These are phyloP conservation scores for Bruguiera parviflora DNA, from an alignment of 345 rosid genomes.

Conservation along the genomic window DNA sequence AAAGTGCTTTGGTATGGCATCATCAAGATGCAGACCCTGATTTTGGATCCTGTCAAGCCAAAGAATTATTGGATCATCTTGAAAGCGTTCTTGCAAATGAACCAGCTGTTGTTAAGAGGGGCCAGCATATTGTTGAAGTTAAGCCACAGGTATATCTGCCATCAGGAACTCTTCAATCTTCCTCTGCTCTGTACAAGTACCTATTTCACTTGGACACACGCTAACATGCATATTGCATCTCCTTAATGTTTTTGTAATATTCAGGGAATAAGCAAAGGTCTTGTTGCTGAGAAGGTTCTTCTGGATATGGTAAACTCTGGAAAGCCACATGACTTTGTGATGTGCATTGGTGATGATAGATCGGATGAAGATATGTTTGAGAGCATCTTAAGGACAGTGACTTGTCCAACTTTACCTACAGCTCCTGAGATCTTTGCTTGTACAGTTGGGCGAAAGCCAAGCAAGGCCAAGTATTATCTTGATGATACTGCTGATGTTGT, in stretches of 20 bases:
- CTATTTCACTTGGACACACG: neutral
- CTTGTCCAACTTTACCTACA: slow-evolving; percentile 45
- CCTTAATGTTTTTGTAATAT: neutral
- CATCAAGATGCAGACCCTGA: slow-evolving; percentile 95
- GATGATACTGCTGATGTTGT: slow-evolving; percentile 62
- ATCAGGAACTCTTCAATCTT: neutral
- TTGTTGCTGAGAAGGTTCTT: slow-evolving; percentile 66
- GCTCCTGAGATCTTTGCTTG: slow-evolving; percentile 82
- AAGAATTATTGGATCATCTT: slow-evolving; percentile 76
- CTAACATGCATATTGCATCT: neutral
- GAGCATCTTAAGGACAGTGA: slow-evolving; percentile 55
- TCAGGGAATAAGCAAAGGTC: slow-evolving; percentile 87
- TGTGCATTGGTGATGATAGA: slow-evolving; percentile 88
- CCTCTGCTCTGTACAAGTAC: too few relatives aligned
- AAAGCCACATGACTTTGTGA: slow-evolving; percentile 66
- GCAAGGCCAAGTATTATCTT: slow-evolving; percentile 85
- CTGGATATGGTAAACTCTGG: slow-evolving; percentile 46
- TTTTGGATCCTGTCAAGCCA: slow-evolving; percentile 90
- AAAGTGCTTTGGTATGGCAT: slow-evolving; percentile 89
- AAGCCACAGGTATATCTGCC: slow-evolving; percentile 65
- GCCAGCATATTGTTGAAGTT: slow-evolving; percentile 87
- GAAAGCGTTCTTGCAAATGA: slow-evolving; percentile 83
- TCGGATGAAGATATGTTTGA: slow-evolving; percentile 95
- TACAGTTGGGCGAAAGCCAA: slow-evolving; percentile 81
- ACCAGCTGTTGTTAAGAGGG: slow-evolving; percentile 80